Conservation (phyloP, 164 flowering plant genomes). For the Stephania cephalantha region DNA sequence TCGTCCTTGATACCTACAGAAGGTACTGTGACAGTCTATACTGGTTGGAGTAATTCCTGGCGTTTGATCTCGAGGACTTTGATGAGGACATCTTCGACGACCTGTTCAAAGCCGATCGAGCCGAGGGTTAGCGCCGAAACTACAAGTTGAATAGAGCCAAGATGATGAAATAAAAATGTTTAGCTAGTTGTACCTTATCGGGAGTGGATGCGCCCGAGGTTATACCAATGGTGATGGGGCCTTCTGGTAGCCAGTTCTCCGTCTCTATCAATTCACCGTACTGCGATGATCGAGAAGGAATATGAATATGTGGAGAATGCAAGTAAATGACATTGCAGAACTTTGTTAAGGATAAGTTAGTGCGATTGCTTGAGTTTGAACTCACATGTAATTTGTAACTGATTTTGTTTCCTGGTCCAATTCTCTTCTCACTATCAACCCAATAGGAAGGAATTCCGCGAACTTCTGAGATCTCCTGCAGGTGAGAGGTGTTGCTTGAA, state of each 20-base stretch:
- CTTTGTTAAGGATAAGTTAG: not conserved
- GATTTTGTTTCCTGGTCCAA: conserved; percentile 93
- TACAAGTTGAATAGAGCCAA: not conserved
- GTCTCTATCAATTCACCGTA: conserved; percentile 92
- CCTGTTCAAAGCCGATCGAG: conserved; percentile 34
- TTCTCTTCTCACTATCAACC: conserved; percentile 82
- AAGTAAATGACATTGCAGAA: not conserved
- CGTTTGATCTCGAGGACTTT: conserved; percentile 79
- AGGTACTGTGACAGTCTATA: conserved; percentile 9
- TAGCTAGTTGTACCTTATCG: conserved; percentile 56
- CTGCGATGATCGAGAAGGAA: conserved; percentile 25
- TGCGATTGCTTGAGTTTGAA: not conserved
- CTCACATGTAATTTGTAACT: conserved; percentile 70
- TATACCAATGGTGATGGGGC: conserved; percentile 79
- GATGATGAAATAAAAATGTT: too few species aligned
- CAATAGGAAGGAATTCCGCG: conserved; percentile 95
- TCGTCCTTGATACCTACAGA: not conserved
- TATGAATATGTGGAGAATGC: not conserved
- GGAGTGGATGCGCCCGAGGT: conserved; percentile 99
- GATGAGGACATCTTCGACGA: conserved; percentile 71
- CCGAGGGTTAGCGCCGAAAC: not conserved
- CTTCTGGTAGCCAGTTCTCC: conserved; percentile 81
- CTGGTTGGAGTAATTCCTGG: conserved; percentile 63
- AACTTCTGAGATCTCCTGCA: conserved; percentile 90
- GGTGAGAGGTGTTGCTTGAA: conserved; percentile 95